Evolutionary conservation across 2,329 filamentous ascomycete species (phyloP), one percentile per base, ranked within the genome.

Genomic region (Metarhizium anisopliae): DNA sequence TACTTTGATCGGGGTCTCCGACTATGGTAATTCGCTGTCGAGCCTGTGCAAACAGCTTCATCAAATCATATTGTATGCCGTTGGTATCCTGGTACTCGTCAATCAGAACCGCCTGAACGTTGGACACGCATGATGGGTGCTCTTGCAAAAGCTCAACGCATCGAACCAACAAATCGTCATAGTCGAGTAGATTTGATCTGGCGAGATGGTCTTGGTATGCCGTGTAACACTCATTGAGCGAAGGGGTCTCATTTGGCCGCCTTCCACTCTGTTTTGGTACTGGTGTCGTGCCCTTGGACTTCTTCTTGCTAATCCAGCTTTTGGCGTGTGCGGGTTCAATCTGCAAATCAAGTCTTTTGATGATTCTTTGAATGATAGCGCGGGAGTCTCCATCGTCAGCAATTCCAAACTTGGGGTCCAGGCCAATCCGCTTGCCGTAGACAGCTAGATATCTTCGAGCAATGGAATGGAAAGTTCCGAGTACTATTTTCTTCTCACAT

Each of bases 71-170:
- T 69, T 99, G 93, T 4, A 96, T 86, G 20, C 90, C 82, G 67
- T 97, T 99, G 7, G 93, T 97, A 71, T 99, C 93, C 71, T 99
- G 93, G 60, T 96, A 99, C 67, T 99, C 93, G 67, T 99, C 93
- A 59, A 99, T 95, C 50, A 99, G 78, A 6, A 97, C 91, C 0
- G 90, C 84, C 69, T 96, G 85, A 18, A 99, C 85, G 62, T 96
- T 96, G 14, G 86, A 86, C 3, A 96, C 92, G 64, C 92, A 96
- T 14, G 82, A 77, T 0, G 92, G 90, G 61, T 89, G 81, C 20
- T 78, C 75, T 57, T 79, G 80, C 20, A 99, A 78, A 11, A 99
- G 78, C 57, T 95, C 84, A 8, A 89, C 86, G 61, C 92, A 96
- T 62, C 85, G 83, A 14, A 96, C 77, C 5, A 99, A 79, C 25